Evolutionary conservation across 441 rosid genomes (phyloP), one percentile per base, ranked within the genome.

Genomic region (Biscutella laevigata): DNA sequence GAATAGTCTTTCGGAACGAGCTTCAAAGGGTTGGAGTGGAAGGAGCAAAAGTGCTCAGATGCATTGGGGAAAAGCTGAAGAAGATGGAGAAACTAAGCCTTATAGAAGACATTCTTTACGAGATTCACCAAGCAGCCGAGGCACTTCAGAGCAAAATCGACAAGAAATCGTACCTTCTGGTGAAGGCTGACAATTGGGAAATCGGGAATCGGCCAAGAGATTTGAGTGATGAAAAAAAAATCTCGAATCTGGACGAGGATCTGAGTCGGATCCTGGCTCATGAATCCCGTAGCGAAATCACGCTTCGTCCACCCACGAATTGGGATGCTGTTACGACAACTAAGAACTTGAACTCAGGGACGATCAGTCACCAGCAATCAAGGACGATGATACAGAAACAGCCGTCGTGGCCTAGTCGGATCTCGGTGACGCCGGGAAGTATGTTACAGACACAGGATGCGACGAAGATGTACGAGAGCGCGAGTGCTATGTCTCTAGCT

Each of bases 401-500:
- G 32, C 57, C 64, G 17, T 76, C 74, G 37, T 71, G 72, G 69
- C 71, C 81, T 7, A 49, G 33, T 13, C 74, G 4, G 59, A 34
- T 27, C 12, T 52, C 45, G 33, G 52, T 12, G 15, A 38, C 32
- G 6, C 44, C 34, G 32, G 70, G 40, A 6, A 68, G 67, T 1
- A 19, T 61, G 48, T 33, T 35, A 4, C 53, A 26, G 4, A 4
- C 43, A 56, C 32, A n/a, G 3, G 72, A 62, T 13, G 75, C 67
- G 47, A 68, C 69, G 21, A 35, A 29, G 46, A 74, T 81, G 40
- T 82, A 73, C 37, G 83, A 73, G 69, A 84, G 82, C 37, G 94
- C 96, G n/a, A 82, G 96, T 52, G 84, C 80, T 13, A 39, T 82
- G 70, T 82, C 91, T 13, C 57, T 88, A 17, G 94, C 86, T 1